Evolutionary conservation across 805 yeast species (phyloP).

Genomic region (Wickerhamomyces canadensis): DNA sequence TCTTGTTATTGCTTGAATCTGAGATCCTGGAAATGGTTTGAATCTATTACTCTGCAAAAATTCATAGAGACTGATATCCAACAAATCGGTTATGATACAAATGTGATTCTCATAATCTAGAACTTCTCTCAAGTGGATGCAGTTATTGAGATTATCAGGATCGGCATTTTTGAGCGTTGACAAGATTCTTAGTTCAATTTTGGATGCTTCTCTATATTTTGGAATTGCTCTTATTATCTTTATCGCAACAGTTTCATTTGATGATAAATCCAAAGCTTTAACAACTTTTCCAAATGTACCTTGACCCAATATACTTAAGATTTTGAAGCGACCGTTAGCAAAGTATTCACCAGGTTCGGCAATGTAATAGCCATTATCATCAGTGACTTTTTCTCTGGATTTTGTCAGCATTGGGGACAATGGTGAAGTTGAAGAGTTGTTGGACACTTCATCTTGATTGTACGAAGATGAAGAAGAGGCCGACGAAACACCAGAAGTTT

Average conservation of each 20-base stretch:
- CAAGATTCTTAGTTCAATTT: constrained; percentile 82
- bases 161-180: constrained; percentile 66
- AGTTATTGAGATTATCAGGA: constrained; percentile 59
- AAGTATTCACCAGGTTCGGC: constrained; percentile 52
- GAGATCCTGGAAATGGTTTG: constrained; percentile 90
- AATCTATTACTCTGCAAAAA: constrained; percentile 80
- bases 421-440: constrained; percentile 8
- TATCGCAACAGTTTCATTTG: constrained; percentile 65
- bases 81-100: constrained; percentile 84
- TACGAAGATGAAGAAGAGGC: constrained; percentile 7
- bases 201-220: constrained; percentile 92
- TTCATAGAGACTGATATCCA: constrained; percentile 83
- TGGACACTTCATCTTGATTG: neutral
- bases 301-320: constrained; percentile 71
- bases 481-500: constrained; percentile 1
- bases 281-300: constrained; percentile 93
- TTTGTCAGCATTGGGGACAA: constrained; percentile 15
- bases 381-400: constrained; percentile 15
- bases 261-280: constrained; percentile 65
- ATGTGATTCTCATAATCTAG: constrained; percentile 92
- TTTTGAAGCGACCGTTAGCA: constrained; percentile 68
- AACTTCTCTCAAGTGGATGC: constrained; percentile 83
- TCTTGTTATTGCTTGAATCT: constrained; percentile 81
- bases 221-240: constrained; percentile 90
- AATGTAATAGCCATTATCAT: constrained; percentile 63